Conservation (phyloP, 2,329 filamentous ascomycete species). For the Clonostachys solani region DNA sequence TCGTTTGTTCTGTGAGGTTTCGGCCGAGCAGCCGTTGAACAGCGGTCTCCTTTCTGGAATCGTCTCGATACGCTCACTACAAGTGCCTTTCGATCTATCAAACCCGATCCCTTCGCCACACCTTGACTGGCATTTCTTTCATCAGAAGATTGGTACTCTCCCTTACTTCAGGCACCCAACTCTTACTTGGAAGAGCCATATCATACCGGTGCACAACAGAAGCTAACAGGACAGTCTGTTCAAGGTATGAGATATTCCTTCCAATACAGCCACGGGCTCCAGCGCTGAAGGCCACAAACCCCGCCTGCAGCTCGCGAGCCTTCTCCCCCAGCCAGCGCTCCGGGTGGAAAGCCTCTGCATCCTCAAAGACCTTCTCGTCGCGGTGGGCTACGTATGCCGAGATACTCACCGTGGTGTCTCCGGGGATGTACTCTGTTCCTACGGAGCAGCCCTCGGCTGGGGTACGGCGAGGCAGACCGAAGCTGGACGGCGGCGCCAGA, state of each 20-base stretch:
- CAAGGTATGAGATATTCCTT: constrained; percentile 31
- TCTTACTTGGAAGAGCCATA: too few relatives aligned
- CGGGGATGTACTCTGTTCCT: background rate
- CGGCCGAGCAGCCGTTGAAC: too few relatives aligned
- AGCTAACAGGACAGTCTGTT: constrained; percentile 24
- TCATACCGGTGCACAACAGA: too few relatives aligned
- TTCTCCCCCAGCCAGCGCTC: background rate
- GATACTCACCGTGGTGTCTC: background rate
- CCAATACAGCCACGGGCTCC: constrained; percentile 36
- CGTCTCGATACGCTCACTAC: too few relatives aligned
- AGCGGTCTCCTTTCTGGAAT: too few relatives aligned
- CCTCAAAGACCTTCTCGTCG: background rate
- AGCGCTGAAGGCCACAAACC: constrained; percentile 9
- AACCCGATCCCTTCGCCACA: too few relatives aligned
- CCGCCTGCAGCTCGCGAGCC: background rate
- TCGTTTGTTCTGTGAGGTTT: too few relatives aligned
- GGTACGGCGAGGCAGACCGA: background rate
- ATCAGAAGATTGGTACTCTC: too few relatives aligned
- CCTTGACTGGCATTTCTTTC: too few relatives aligned
- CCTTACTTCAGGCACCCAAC: too few relatives aligned
- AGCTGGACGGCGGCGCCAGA: background rate
- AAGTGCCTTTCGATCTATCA: too few relatives aligned
- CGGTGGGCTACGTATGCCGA: background rate
- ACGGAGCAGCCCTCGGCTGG: background rate
- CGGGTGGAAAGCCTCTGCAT: background rate